phyloP scores from a whole-genome alignment of 2,329 filamentous ascomycete genomes.

The Colletotrichum salicis region DNA sequence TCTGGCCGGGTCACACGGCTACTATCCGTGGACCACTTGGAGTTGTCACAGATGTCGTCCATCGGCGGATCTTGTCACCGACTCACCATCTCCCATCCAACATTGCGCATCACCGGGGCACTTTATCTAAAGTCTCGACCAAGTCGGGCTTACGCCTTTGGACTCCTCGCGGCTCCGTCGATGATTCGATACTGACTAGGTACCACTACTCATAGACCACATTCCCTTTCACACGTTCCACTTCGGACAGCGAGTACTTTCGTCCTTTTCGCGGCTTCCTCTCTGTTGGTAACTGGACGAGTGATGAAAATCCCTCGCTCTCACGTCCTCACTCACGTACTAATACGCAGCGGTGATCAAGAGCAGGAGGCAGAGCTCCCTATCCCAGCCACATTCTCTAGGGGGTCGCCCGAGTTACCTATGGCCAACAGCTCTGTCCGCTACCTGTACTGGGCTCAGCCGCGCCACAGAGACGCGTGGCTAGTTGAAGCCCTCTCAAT shows the following conservation, averaged over 20 bases:
- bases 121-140: background rate
- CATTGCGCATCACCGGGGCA: background rate
- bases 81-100: background rate
- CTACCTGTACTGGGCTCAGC: background rate
- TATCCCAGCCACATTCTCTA: background rate
- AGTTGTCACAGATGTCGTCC: background rate
- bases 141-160: background rate
- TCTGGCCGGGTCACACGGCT: slow-evolving; percentile 1
- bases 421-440: background rate
- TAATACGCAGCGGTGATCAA: background rate
- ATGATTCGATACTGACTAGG: background rate
- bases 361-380: background rate
- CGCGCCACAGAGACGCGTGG: slow-evolving; percentile 20
- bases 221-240: background rate
- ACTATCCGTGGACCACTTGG: background rate
- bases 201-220: background rate
- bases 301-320: background rate
- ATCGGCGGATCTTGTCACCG: background rate
- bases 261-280: background rate
- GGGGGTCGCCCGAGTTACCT: background rate
- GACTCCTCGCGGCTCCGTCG: background rate
- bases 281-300: background rate
- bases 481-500: slow-evolving; percentile 1
- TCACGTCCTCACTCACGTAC: background rate
- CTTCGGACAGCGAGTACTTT: background rate